A percentile compares a stretch with the other conserved stretches of the same genome.
Evolutionary conservation across 225 moss, liverwort and hornwort genomes (phyloP).

Genomic region (Pseudoscleropodium purum): DNA sequence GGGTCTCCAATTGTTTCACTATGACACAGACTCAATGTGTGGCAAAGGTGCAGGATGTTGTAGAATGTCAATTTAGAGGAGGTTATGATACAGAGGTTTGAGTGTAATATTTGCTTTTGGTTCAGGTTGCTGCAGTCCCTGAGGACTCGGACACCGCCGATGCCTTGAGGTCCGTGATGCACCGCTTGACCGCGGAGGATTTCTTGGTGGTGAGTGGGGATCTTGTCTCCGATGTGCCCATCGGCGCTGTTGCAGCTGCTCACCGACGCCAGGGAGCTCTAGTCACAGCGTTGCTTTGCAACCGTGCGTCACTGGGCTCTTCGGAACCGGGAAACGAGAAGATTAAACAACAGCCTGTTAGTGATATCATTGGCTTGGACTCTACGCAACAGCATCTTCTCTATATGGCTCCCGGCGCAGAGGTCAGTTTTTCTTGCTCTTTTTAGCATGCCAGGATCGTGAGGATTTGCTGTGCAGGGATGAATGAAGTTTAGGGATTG

Average conservation of each 20-base stretch:
- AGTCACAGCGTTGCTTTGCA: conserved; percentile 76
- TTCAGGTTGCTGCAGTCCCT: conserved; percentile 67
- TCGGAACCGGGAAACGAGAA: conserved; percentile 69
- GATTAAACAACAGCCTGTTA: conserved; percentile 57
- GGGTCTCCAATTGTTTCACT: not conserved
- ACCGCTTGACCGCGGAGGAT: conserved; percentile 86
- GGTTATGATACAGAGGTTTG: not conserved
- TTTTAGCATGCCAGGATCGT: not conserved
- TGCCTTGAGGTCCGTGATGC: conserved; percentile 70
- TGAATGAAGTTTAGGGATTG: not conserved
- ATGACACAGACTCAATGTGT: not conserved
- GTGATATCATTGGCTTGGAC: conserved; percentile 82
- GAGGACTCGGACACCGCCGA: conserved; percentile 89
- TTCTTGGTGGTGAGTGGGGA: conserved; percentile 90
- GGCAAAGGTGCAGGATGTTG: not conserved
- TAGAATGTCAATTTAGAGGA: not conserved
- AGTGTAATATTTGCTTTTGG: not conserved
- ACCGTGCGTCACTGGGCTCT: conserved; percentile 51
- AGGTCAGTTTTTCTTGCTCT: conserved; percentile 15
- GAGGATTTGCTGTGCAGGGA: not conserved
- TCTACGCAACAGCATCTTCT: conserved; percentile 63
- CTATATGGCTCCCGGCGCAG: conserved; percentile 35
- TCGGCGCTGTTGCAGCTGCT: conserved; percentile 80
- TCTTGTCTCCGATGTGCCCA: conserved; percentile 74
- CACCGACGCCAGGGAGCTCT: conserved; percentile 80